A percentile compares a stretch with the other conserved stretches of the same genome.
Evolutionary conservation across 2,329 filamentous ascomycete genomes (phyloP).

Genomic region (Epichloe aotearoae): DNA sequence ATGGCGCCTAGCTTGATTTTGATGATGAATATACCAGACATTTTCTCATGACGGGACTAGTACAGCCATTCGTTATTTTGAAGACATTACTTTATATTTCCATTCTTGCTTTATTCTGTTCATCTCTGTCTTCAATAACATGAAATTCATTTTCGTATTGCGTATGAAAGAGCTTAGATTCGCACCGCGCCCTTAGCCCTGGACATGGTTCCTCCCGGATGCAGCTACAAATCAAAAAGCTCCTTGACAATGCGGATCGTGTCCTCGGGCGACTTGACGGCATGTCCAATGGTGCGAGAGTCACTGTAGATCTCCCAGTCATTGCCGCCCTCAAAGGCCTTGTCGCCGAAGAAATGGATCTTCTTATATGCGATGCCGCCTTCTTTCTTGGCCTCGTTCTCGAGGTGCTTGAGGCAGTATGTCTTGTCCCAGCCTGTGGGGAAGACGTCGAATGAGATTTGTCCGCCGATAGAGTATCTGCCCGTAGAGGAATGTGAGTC

Average conservation of each 20-base stretch:
- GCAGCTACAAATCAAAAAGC: constrained; percentile 53
- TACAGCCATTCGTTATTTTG: too few species aligned
- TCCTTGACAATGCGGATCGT: constrained; percentile 70
- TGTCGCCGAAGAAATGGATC: constrained; percentile 98
- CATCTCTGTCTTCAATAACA: too few species aligned
- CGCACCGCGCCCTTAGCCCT: too few species aligned
- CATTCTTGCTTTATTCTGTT: too few species aligned
- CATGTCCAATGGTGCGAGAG: constrained; percentile 68
- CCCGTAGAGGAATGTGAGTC: too few species aligned
- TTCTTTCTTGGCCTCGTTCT: constrained; percentile 58
- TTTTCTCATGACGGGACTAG: too few species aligned
- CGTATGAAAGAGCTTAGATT: too few species aligned
- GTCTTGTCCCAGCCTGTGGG: constrained; percentile 97
- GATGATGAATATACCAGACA: too few species aligned
- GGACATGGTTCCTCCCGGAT: neutral
- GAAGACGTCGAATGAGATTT: constrained; percentile 98
- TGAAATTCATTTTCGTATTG: too few species aligned
- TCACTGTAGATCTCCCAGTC: constrained; percentile 91
- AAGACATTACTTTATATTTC: too few species aligned
- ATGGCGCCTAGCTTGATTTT: neutral
- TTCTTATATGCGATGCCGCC: constrained; percentile 68
- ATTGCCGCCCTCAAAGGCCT: constrained; percentile 81
- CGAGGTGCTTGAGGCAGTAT: constrained; percentile 82
- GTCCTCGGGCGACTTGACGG: constrained; percentile 69
- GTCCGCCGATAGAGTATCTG: constrained; percentile 86